phyloP scores from a whole-genome alignment of 352 stramenopile species.

The Phytopythium litorale region DNA sequence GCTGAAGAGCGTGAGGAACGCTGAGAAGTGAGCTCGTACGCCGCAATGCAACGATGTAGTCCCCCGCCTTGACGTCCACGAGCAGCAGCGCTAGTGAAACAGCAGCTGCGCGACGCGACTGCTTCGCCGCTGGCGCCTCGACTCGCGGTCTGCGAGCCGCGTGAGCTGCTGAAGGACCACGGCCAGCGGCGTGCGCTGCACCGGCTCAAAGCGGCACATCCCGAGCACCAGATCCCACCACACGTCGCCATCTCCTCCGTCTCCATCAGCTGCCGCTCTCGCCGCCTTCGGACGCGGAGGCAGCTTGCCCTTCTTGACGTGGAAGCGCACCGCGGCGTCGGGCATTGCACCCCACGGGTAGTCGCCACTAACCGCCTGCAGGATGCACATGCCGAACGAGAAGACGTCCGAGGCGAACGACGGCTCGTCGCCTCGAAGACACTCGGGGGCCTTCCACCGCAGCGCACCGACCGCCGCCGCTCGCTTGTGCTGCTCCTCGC shows the following conservation, averaged over 20 bases:
- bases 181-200: slow-evolving; percentile 22
- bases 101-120: slow-evolving; percentile 2
- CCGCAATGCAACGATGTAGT: neutral
- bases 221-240: slow-evolving; percentile 22
- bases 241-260: slow-evolving; percentile 16
- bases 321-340: slow-evolving; percentile 24
- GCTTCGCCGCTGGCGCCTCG: slow-evolving; percentile 12
- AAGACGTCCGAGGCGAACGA: slow-evolving; percentile 30
- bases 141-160: slow-evolving; percentile 23
- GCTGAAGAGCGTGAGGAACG: too few species aligned
- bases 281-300: slow-evolving; percentile 15
- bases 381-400: slow-evolving; percentile 32
- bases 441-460: slow-evolving; percentile 27
- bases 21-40: neutral
- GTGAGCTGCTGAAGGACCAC: slow-evolving; percentile 28
- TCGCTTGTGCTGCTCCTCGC: slow-evolving; percentile 7
- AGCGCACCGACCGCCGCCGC: slow-evolving; percentile 16
- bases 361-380: slow-evolving; percentile 23
- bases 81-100: neutral
- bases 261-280: neutral
- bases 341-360: slow-evolving; percentile 25
- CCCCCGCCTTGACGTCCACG: neutral
- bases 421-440: slow-evolving; percentile 11
- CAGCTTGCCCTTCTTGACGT: slow-evolving; percentile 19
- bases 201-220: slow-evolving; percentile 31